A percentile compares a stretch with the other conserved stretches of the same genome.
Evolutionary conservation across 768 basidiomycete species (phyloP).

Genomic region (Auricularia sp.): DNA sequence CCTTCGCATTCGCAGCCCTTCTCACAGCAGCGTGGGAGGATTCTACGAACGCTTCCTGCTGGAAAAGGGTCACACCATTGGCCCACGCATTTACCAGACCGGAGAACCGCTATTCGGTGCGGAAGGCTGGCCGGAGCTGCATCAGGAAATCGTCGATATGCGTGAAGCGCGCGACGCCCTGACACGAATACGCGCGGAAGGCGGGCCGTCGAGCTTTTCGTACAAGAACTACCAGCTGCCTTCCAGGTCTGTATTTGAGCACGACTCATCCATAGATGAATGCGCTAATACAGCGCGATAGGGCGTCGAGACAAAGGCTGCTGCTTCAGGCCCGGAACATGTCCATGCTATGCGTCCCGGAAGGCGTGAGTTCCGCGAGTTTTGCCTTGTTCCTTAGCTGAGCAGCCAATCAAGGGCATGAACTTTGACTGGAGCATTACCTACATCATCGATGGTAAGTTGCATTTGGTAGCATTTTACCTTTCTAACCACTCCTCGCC

Average conservation of each 20-base stretch:
- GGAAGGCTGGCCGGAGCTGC: conserved; percentile 27
- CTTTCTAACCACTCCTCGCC: not conserved
- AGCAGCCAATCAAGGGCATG: conserved; percentile 39
- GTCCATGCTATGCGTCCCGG: conserved; percentile 62
- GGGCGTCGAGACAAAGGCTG: conserved; percentile 59
- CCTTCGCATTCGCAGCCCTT: not conserved
- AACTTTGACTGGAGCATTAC: conserved; percentile 71
- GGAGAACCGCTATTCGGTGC: conserved; percentile 57
- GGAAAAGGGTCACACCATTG: conserved; percentile 57
- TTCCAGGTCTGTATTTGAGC: conserved; percentile 33
- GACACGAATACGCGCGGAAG: conserved; percentile 59
- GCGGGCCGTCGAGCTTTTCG: conserved; percentile 57
- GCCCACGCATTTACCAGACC: conserved; percentile 64
- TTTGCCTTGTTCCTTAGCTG: not conserved
- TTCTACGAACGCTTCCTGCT: conserved; percentile 58
- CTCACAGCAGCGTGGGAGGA: conserved; percentile 36
- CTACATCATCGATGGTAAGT: conserved; percentile 61
- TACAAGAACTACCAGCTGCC: conserved; percentile 78
- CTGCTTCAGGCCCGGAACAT: conserved; percentile 50
- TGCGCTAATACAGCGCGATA: conserved; percentile 10
- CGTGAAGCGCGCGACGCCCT: conserved; percentile 58
- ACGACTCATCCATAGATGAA: too few relatives aligned
- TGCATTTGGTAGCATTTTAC: not conserved
- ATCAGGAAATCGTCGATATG: conserved; percentile 54
- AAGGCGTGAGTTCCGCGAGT: conserved; percentile 35